phyloP scores from a whole-genome alignment of 257 asterid species.

The Cruciata laevipes region DNA sequence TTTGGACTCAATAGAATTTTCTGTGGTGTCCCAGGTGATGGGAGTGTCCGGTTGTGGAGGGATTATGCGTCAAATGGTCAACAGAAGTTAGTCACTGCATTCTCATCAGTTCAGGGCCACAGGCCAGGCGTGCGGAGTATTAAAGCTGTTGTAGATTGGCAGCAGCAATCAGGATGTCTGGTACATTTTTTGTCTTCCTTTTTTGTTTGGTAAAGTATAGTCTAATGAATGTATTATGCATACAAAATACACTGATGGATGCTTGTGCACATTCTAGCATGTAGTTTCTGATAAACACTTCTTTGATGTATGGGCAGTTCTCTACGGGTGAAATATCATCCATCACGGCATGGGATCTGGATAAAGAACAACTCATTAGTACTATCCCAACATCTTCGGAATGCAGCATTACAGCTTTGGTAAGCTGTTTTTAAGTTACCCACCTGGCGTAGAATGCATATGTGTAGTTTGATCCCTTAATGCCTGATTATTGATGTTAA shows the following conservation, averaged over 20 bases:
- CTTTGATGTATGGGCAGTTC: constrained; percentile 40
- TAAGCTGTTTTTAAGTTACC: constrained; percentile 26
- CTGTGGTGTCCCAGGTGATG: constrained; percentile 55
- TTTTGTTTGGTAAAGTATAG: neutral
- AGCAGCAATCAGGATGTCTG: constrained; percentile 92
- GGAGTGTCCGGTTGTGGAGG: constrained; percentile 90
- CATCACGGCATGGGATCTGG: constrained; percentile 96
- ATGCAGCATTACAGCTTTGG: constrained; percentile 87
- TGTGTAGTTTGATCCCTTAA: neutral
- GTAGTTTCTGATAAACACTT: neutral
- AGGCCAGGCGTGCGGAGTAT: constrained; percentile 77
- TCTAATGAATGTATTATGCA: neutral
- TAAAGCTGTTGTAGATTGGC: constrained; percentile 99
- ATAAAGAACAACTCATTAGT: constrained; percentile 81
- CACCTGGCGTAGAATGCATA: neutral
- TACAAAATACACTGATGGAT: neutral
- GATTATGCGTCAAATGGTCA: constrained; percentile 64
- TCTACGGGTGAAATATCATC: constrained; percentile 86
- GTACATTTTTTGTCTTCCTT: constrained; percentile 12
- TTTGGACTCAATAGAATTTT: constrained; percentile 12
- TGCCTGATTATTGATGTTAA: neutral
- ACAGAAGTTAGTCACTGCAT: constrained; percentile 84
- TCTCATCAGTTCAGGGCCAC: constrained; percentile 83
- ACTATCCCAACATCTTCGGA: constrained; percentile 71
- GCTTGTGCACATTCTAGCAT: neutral